A percentile compares a stretch with the other conserved stretches of the same genome.
phyloP scores from a whole-genome alignment of 495 filamentous ascomycete species.

The Neurospora pannonica region DNA sequence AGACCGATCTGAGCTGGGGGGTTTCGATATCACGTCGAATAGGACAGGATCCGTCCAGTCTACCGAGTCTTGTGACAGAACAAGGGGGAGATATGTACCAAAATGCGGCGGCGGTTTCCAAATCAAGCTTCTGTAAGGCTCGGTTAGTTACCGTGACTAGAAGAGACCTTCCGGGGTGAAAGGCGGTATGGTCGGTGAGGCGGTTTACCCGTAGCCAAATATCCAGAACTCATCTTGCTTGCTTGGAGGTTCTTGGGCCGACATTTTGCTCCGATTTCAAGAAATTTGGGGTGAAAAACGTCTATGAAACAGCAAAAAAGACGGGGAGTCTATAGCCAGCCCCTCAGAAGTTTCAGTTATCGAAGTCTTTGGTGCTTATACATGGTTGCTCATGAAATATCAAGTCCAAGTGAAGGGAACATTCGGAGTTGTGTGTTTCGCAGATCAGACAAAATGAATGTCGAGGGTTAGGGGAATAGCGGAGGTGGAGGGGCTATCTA shows the following conservation, averaged over 20 bases:
- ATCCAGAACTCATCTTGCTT: constrained; percentile 62
- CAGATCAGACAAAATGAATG: neutral
- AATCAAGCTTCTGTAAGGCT: constrained; percentile 66
- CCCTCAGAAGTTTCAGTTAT: neutral
- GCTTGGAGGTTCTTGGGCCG: constrained; percentile 11
- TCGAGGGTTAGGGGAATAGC: neutral
- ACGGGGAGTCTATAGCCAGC: neutral
- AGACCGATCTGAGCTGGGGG: neutral
- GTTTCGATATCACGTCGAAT: neutral
- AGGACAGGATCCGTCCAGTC: neutral
- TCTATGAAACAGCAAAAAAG: no score
- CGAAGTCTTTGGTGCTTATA: neutral
- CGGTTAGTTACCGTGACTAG: constrained; percentile 16
- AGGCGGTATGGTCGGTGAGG: neutral
- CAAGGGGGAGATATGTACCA: constrained; percentile 44
- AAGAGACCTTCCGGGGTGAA: neutral
- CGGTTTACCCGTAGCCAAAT: constrained; percentile 78
- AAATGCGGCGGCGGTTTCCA: constrained; percentile 98
- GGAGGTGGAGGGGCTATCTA: neutral
- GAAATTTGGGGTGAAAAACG: no score
- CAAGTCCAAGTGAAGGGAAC: neutral
- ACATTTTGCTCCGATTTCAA: constrained; percentile 4
- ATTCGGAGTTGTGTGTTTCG: neutral
- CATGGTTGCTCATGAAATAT: neutral
- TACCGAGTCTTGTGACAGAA: neutral